A percentile compares a stretch with the other conserved stretches of the same genome.
Evolutionary conservation across 2,329 filamentous ascomycete species (phyloP).

Genomic region (Talaromyces sp.): DNA sequence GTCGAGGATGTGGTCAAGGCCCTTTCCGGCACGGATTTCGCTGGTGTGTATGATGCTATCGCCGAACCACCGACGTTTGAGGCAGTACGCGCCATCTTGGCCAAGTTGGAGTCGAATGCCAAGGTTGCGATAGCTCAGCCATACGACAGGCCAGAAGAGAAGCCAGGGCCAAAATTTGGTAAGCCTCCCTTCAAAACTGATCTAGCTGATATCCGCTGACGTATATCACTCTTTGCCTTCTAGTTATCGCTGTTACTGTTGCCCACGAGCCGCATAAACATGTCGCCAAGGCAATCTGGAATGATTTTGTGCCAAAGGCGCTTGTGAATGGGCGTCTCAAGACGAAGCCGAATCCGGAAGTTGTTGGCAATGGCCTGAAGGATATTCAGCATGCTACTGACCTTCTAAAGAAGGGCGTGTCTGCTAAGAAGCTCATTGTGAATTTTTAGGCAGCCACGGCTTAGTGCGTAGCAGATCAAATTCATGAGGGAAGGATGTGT

Average conservation of each 20-base stretch:
- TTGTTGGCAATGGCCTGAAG: slow-evolving; percentile 40
- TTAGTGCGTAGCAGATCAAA: too few species aligned
- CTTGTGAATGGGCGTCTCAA: slow-evolving; percentile 32
- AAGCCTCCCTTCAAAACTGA: not conserved
- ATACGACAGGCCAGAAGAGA: not conserved
- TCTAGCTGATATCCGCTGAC: not conserved
- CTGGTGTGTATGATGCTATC: slow-evolving; percentile 2
- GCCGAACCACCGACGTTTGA: not conserved
- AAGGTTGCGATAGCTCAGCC: not conserved
- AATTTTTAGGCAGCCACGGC: not conserved
- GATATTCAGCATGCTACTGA: slow-evolving; percentile 39
- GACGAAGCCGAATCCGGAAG: slow-evolving; percentile 34
- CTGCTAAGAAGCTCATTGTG: slow-evolving; percentile 41
- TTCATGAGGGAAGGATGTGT: too few species aligned
- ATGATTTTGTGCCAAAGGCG: slow-evolving; percentile 34
- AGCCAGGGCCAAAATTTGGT: not conserved
- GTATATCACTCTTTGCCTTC: not conserved
- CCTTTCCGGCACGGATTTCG: slow-evolving; percentile 5
- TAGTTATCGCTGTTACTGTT: not conserved
- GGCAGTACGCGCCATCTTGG: not conserved
- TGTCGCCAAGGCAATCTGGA: slow-evolving; percentile 17
- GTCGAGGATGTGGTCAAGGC: slow-evolving; percentile 3
- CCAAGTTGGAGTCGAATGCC: not conserved
- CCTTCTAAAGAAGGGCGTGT: slow-evolving; percentile 29
- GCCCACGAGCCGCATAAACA: slow-evolving; percentile 4